Percentiles rank a stretch among this genome's conserved stretches.
Conservation (phyloP, 495 filamentous ascomycete species). For the Penicillium argentinense region DNA sequence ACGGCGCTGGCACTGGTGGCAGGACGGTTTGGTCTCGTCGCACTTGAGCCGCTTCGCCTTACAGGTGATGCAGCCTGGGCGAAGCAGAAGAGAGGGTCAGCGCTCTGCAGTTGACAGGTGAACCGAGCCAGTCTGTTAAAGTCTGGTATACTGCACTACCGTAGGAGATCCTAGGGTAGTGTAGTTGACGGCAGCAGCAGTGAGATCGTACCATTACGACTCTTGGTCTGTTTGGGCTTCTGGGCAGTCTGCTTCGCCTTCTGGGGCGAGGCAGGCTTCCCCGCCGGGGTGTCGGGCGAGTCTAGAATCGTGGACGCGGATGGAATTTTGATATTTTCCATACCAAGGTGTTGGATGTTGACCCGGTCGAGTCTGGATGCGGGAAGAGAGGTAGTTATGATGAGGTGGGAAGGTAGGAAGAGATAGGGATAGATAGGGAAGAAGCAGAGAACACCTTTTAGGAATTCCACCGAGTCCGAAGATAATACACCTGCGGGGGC, state of each 20-base stretch:
- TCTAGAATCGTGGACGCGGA: conserved; percentile 62
- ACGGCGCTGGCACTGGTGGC: conserved; percentile 70
- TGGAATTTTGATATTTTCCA: conserved; percentile 65
- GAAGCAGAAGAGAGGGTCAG: conserved; percentile 33
- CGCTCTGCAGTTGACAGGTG: conserved; percentile 20
- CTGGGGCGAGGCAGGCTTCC: conserved; percentile 33
- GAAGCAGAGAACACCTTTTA: no score
- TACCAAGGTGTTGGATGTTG: conserved; percentile 28
- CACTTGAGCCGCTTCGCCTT: conserved; percentile 82
- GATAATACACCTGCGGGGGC: no score
- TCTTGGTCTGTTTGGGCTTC: conserved; percentile 80
- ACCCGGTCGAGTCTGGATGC: background rate
- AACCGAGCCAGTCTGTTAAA: no score
- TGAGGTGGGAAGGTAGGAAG: background rate
- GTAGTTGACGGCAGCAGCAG: no score
- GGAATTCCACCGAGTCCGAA: no score
- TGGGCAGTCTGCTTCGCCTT: conserved; percentile 26
- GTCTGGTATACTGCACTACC: no score
- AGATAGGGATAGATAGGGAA: no score
- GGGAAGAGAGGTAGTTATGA: background rate
- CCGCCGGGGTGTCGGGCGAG: conserved; percentile 34
- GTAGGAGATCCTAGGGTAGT: no score
- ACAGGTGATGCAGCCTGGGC: conserved; percentile 74
- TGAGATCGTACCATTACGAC: conserved; percentile 69
- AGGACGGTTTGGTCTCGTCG: conserved; percentile 75